phyloP scores from a whole-genome alignment of 2,329 filamentous ascomycete species.

The Aspergillus calidoustus region DNA sequence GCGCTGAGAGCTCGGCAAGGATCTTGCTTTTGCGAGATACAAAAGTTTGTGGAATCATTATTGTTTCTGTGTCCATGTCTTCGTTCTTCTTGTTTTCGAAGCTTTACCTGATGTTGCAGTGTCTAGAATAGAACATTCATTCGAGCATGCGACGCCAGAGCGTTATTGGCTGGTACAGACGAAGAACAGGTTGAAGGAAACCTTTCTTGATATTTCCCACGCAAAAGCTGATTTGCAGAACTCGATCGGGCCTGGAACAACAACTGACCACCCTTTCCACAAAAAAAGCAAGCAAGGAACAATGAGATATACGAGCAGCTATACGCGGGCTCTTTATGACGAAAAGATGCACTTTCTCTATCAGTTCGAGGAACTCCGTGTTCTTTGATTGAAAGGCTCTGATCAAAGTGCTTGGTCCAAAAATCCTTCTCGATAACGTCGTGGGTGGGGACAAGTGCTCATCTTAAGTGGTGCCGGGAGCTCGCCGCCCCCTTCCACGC shows the following conservation, averaged over 20 bases:
- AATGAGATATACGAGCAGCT: not conserved
- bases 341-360: not conserved
- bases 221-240: not conserved
- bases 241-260: not conserved
- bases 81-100: not conserved
- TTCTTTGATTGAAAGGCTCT: constrained; percentile 2
- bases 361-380: not conserved
- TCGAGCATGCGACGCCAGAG: not conserved
- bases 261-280: not conserved
- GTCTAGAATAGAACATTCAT: not conserved
- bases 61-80: constrained; percentile 7
- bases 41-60: constrained; percentile 50
- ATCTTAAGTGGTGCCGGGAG: constrained; percentile 24
- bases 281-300: not conserved
- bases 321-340: not conserved
- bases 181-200: too few relatives aligned
- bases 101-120: not conserved
- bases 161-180: not conserved
- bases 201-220: not conserved
- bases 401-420: constrained; percentile 2
- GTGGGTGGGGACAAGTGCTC: constrained; percentile 20
- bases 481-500: constrained; percentile 28
- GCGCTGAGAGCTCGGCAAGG: constrained; percentile 69
- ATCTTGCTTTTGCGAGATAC: constrained; percentile 71
- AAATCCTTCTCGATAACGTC: constrained; percentile 22